A percentile compares a stretch with the other conserved stretches of the same genome.
These are phyloP conservation scores for Selenicereus undatus DNA, from an alignment of 148 eudicot genomes.

Conservation along the genomic window DNA sequence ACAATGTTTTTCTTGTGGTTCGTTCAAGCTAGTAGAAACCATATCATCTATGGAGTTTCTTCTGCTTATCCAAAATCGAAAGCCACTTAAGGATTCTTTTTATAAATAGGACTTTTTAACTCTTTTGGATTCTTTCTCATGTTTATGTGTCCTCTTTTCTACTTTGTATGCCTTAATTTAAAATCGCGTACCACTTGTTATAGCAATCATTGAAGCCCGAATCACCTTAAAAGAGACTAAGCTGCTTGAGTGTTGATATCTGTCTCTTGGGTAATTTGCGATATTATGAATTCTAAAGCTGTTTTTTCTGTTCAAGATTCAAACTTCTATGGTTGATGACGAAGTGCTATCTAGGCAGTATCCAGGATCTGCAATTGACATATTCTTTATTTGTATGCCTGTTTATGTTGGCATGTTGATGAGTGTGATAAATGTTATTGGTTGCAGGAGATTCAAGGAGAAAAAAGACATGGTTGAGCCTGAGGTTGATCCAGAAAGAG, in stretches of 20 bases:
- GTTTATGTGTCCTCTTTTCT: too few relatives aligned
- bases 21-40: too few relatives aligned
- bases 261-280: background rate
- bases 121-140: too few relatives aligned
- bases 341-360: background rate
- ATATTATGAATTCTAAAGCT: background rate
- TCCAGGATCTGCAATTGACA: background rate
- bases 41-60: too few relatives aligned
- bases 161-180: too few relatives aligned
- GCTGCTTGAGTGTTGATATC: background rate
- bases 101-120: too few relatives aligned
- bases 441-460: slow-evolving; percentile 79
- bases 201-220: background rate
- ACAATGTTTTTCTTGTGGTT: too few relatives aligned
- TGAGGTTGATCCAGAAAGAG: slow-evolving; percentile 99
- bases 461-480: slow-evolving; percentile 86
- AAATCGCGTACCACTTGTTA: background rate
- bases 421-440: slow-evolving; percentile 16
- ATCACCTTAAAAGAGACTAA: background rate
- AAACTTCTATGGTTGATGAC: background rate
- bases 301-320: background rate
- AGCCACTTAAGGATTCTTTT: too few relatives aligned
- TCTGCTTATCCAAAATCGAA: too few relatives aligned
- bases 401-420: background rate
- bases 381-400: background rate